A percentile compares a stretch with the other conserved stretches of the same genome.
These are phyloP conservation scores for Fistulina hepatica DNA, from an alignment of 1,284 basidiomycete species.

Conservation along the genomic window DNA sequence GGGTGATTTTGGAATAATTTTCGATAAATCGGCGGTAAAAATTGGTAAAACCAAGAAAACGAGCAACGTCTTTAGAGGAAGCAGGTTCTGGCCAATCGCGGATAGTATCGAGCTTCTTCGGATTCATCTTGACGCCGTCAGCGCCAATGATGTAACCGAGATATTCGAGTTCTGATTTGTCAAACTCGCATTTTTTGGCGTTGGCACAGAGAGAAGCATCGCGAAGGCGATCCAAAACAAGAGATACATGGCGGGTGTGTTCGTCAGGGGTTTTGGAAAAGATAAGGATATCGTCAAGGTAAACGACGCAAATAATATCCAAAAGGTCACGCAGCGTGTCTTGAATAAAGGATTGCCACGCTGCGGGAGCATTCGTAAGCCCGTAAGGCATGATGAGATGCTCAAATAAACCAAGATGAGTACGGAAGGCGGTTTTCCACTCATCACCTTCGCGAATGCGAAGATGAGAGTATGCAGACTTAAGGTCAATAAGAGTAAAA, in stretches of 20 bases:
- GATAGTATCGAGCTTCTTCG: slow-evolving; percentile 27
- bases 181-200: slow-evolving; percentile 17
- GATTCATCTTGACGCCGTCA: slow-evolving; percentile 26
- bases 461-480: slow-evolving; percentile 25
- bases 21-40: slow-evolving; percentile 32
- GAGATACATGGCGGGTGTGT: slow-evolving; percentile 19
- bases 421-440: slow-evolving; percentile 27
- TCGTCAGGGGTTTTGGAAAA: slow-evolving; percentile 16
- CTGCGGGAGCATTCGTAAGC: slow-evolving; percentile 12
- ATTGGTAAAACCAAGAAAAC: slow-evolving; percentile 14
- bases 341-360: slow-evolving; percentile 13
- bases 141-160: slow-evolving; percentile 28
- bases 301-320: slow-evolving; percentile 13
- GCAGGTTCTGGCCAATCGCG: slow-evolving; percentile 27
- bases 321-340: slow-evolving; percentile 14
- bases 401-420: slow-evolving; percentile 23
- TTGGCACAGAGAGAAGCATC: slow-evolving; percentile 20
- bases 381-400: slow-evolving; percentile 24
- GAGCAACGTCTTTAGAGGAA: slow-evolving; percentile 8
- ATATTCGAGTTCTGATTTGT: slow-evolving; percentile 24
- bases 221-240: slow-evolving; percentile 24
- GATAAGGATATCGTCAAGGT: slow-evolving; percentile 18
- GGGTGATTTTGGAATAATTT: slow-evolving; percentile 23
- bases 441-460: slow-evolving; percentile 24
- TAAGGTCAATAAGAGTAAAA: slow-evolving; percentile 28